Evolutionary conservation across 129 eudicot genomes (phyloP), one percentile per base, ranked within the genome.

Genomic region (Apium graveolens): DNA sequence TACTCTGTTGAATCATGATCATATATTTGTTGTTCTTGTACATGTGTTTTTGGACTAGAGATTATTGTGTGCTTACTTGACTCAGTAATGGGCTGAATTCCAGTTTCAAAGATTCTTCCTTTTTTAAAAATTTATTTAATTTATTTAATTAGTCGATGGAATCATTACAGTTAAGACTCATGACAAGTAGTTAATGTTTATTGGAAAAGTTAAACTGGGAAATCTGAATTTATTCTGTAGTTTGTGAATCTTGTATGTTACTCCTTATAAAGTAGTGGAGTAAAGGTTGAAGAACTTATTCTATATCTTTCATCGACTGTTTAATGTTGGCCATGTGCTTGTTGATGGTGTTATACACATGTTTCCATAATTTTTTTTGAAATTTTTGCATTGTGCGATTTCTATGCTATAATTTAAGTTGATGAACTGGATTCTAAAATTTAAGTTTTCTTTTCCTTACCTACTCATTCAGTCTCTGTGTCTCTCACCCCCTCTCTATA

Each of bases 281-380:
- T 37, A 71, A 63, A 20, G 31, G 35, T 10, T 39, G 2, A 16
- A 72, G 32, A 72, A 72, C 53, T 42, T 72, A 41, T 41, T 72
- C 37, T 21, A 27, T 26, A 71, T 71, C 17, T 71, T 41, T 24
- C 27, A 21, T 71, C 0, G 9, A 0, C 34, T 39, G 34, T 41
- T 37, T 5, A 41, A 18, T 71, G 21, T n/a, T 21, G 76, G 8
- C 86, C 87, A 3, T 91, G 96, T 77, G 76, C 87, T 43, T 82
- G 70, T 27, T 11, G 38, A 63, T 29, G 35, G 38, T 63, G 38
- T 17, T 55, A 55, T 4, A 55, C 65, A 55, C 11, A 24, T 55
- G 31, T 55, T 55, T 55, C 65, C 24, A 21, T 17, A 63, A 27
- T 27, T 38, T 63, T n/a, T 20, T 29, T 29, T 31, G 9, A 63